Conservation (phyloP, 2,329 filamentous ascomycete genomes). For the Calonectria pteridis region DNA sequence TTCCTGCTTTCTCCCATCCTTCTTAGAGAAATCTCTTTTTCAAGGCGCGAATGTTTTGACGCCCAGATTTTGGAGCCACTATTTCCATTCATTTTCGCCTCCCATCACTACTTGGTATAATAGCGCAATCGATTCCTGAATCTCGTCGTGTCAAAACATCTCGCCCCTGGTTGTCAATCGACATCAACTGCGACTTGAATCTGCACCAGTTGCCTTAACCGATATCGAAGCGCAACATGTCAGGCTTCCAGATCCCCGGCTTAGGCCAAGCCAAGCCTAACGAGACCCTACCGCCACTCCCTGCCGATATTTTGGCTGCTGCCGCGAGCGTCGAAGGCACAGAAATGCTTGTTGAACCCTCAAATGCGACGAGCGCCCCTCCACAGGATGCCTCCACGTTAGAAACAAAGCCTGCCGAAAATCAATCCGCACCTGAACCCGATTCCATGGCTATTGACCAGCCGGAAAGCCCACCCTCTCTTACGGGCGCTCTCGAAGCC, state of each 20-base stretch:
- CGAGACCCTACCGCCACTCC: constrained; percentile 55
- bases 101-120: neutral
- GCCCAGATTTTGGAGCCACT: neutral
- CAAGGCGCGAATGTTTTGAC: neutral
- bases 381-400: constrained; percentile 4
- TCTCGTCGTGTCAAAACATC: neutral
- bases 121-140: neutral
- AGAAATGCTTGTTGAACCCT: constrained; percentile 35
- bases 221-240: constrained; percentile 46
- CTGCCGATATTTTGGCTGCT: constrained; percentile 47
- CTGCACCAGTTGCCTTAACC: neutral
- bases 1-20: neutral
- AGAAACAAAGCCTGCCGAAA: constrained; percentile 22
- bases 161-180: neutral
- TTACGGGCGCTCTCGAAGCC: constrained; percentile 59
- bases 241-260: constrained; percentile 59
- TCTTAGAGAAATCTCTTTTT: constrained; percentile 12
- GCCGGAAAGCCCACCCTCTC: constrained; percentile 51
- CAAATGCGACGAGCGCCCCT: constrained; percentile 15
- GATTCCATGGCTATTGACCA: constrained; percentile 54
- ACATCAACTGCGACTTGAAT: neutral
- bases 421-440: constrained; percentile 38
- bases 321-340: constrained; percentile 44
- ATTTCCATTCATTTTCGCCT: neutral
- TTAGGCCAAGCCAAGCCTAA: constrained; percentile 58